phyloP scores from a whole-genome alignment of 805 yeast genomes.

The Suhomyces kilbournensis region DNA sequence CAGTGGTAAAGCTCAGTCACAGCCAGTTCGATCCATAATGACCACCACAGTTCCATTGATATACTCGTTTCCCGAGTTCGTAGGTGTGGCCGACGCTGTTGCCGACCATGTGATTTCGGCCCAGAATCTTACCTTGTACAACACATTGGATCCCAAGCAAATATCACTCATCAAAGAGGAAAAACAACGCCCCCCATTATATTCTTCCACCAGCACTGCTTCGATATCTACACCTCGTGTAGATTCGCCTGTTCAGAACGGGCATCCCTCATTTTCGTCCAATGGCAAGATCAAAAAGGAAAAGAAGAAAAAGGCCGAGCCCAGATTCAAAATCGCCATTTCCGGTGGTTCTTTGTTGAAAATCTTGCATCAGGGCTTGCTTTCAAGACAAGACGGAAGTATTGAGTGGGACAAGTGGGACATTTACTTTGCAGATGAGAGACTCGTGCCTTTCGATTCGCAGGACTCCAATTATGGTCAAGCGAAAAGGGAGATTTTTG shows the following conservation, averaged over 20 bases:
- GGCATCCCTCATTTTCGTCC: not conserved
- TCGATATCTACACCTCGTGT: conserved; percentile 5
- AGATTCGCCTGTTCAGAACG: conserved; percentile 2
- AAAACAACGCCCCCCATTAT: conserved; percentile 12
- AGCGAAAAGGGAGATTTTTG: conserved; percentile 79
- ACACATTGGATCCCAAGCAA: conserved; percentile 34
- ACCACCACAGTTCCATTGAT: conserved; percentile 92
- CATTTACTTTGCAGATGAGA: conserved; percentile 92
- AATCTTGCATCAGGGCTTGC: conserved; percentile 81
- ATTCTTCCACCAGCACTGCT: conserved; percentile 15
- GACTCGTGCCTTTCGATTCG: conserved; percentile 83
- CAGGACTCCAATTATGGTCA: conserved; percentile 87
- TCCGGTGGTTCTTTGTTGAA: conserved; percentile 91
- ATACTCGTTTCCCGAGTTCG: conserved; percentile 86
- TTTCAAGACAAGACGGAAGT: conserved; percentile 57
- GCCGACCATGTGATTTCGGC: conserved; percentile 92
- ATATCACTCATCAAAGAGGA: conserved; percentile 32
- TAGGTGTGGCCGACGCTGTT: conserved; percentile 92
- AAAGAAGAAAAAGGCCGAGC: conserved; percentile 54
- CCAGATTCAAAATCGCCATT: conserved; percentile 83
- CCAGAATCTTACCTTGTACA: conserved; percentile 67
- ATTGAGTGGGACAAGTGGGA: conserved; percentile 95
- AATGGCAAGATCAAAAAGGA: conserved; percentile 22
- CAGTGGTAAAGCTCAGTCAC: not conserved
- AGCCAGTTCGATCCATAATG: conserved; percentile 44